Evolutionary conservation across 169 alveolate species (phyloP), one percentile per base, ranked within the genome.

Genomic region (Plasmodium ovale): DNA sequence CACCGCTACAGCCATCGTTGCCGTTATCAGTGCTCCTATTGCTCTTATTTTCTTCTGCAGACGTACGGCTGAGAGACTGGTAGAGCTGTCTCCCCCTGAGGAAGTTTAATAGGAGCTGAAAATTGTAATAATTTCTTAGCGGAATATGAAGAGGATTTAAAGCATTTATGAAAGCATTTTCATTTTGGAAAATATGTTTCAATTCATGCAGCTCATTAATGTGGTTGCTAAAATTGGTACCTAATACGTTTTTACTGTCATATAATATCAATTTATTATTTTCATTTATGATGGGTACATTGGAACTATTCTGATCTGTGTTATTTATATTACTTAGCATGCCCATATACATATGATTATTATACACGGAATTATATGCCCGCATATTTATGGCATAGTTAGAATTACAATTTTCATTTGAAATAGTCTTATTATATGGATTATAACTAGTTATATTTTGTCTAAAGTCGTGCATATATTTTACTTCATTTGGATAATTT

Each of bases 111-210:
- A 77, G 27, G 27, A 77, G 31, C 19, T 77, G 88, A 19, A 77
- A n/a, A 54, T 77, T 77, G 54, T 77, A 77, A 49, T 77, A 77
- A 64, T 77, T 54, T 27, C 29, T 62, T 12, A 77, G n/a, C 1
- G 88, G 69, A 31, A 42, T n/a, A 31, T 12, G 56, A 39, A 31
- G 19, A 35, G 37, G 47, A 25, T 14, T 59, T 23, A 10, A 2
- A 25, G 16, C 6, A 19, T 62, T 77, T n/a, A 6, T 54, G 10
- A 31, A 42, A 44, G 27, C 35, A 62, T 53, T 53, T 64, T 59
- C 88, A 60, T 37, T 77, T 7, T 10, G 79, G 27, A 33, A 14
- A 31, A 44, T 42, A 35, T 42, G 37, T 54, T 77, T 60, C 54
- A 60, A 33, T 42, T 39, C 27, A 56, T 31, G 27, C 37, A 60